These are phyloP conservation scores for Colletotrichum tropicale DNA, from an alignment of 2,329 filamentous ascomycete genomes.

Conservation along the genomic window DNA sequence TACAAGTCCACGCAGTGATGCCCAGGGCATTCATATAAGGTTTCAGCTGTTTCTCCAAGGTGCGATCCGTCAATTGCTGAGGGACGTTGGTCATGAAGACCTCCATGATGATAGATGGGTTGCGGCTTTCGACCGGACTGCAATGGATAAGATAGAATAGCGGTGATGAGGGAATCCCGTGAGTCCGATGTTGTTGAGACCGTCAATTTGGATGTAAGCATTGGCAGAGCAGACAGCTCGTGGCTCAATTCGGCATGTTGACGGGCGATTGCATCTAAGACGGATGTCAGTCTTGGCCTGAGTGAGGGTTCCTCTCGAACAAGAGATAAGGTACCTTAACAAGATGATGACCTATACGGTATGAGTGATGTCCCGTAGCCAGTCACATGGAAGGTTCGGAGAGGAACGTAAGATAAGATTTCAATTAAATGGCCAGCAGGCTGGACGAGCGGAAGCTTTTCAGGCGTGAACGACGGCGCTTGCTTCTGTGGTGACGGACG, in stretches of 20 bases:
- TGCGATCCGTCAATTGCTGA: slow-evolving; percentile 37
- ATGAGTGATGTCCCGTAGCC: not conserved
- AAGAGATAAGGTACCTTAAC: not conserved
- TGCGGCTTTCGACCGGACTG: not conserved
- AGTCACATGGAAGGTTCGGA: not conserved
- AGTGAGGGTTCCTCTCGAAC: not conserved
- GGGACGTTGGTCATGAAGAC: slow-evolving; percentile 50
- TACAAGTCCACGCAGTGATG: slow-evolving; percentile 47
- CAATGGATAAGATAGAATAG: not conserved
- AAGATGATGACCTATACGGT: not conserved
- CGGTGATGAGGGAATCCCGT: not conserved
- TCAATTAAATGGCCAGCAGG: not conserved
- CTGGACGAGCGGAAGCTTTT: not conserved
- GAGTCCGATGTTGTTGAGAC: not conserved
- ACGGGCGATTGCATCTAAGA: not conserved
- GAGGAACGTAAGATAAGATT: not conserved
- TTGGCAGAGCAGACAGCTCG: not conserved
- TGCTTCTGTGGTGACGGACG: not conserved
- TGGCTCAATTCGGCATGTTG: not conserved
- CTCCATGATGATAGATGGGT: slow-evolving; percentile 42
- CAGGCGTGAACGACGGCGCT: too few species aligned
- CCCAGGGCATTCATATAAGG: slow-evolving; percentile 42
- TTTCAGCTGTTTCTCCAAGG: slow-evolving; percentile 41
- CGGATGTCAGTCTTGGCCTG: not conserved
- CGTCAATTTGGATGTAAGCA: not conserved